Percentiles rank a stretch among this genome's conserved stretches.
These are phyloP conservation scores for Lactarius deliciosus DNA, from an alignment of 768 basidiomycete species.

Conservation along the genomic window DNA sequence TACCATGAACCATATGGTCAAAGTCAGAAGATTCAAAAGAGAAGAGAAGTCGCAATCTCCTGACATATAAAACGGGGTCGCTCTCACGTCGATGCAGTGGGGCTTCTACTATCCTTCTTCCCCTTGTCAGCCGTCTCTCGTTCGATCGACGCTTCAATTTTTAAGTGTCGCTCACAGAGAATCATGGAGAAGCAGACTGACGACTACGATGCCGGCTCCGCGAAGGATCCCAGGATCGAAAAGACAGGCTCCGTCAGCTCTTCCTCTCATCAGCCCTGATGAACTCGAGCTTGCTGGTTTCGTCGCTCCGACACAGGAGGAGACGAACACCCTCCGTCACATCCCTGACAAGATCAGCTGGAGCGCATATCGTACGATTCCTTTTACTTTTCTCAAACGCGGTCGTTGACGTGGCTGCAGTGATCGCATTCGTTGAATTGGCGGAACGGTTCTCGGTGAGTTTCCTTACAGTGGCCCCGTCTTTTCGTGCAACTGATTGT, in stretches of 20 bases:
- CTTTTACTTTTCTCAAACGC: too few species aligned
- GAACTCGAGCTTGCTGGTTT: constrained; percentile 19
- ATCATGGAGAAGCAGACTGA: constrained; percentile 27
- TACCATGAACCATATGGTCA: constrained; percentile 9
- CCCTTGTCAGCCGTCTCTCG: background rate
- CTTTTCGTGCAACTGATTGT: constrained; percentile 7
- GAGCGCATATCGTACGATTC: constrained; percentile 26
- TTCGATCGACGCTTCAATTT: background rate
- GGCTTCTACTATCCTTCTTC: background rate
- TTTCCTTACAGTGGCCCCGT: background rate
- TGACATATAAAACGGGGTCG: constrained; percentile 3
- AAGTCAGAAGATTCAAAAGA: constrained; percentile 1
- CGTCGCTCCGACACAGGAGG: constrained; percentile 31
- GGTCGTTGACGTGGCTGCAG: constrained; percentile 15
- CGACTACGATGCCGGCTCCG: constrained; percentile 22
- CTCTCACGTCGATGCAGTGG: background rate
- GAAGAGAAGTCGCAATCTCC: background rate
- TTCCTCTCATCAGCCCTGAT: background rate
- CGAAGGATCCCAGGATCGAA: constrained; percentile 10
- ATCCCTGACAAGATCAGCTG: constrained; percentile 32
- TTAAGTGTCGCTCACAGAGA: background rate
- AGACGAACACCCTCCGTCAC: constrained; percentile 30
- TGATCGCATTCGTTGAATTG: constrained; percentile 34
- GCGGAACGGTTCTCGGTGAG: constrained; percentile 36
- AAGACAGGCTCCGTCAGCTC: constrained; percentile 6